Base-by-base conservation (phyloP, 148 eudicot genomes). In the Dianthus caryophyllus region DNA sequence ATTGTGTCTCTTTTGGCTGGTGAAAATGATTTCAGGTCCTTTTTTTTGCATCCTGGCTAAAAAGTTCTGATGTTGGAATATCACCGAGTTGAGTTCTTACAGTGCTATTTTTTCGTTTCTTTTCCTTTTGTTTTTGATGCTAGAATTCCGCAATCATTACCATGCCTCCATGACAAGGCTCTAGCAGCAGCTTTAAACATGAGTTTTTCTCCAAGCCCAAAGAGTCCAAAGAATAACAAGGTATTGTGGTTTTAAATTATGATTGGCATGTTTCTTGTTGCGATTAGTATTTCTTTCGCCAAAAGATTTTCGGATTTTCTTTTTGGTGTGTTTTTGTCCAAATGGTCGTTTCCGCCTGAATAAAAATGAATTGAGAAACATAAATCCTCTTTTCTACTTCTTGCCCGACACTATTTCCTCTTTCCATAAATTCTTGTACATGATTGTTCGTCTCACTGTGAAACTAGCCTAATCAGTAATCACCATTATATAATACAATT, bases 21-120 rank as follows among this genome's bases (percentile, higher is more conserved):
- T 64, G 97, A 84, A 71, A 79, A 94, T 77, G 96, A 90, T 74
- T 85, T 82, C 84, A 90, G 97, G 99, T 76, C 64, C 77, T 71
- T 73, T 52, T 73, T 52, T 75, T 70, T 71, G 18, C 66, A 33
- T 67, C 12, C 65, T 66, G 70, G 41, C 61, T 47, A 7, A 9
- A 50, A 30, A 41, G 22, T 15, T n/a, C 44, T 53, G 71, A 66
- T 39, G 9, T 58, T 59, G 61, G 20, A 51, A 65, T 51, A 22
- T 39, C 38, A 75, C 10, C 39, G 8, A 30, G 38, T 9, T 0
- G 5, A 56, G 12, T 38, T 6, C 60, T 70, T 48, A n/a, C 41
- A 44, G 14, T 55, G 9, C 43, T 65, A 18, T 39, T 10, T 17
- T 39, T 10, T 17, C 25, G 4, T 33, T 15, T 65, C 18, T 7